Evolutionary conservation across 257 asterid genomes (phyloP), one percentile per base, ranked within the genome.

Genomic region (Solanum rostratum): DNA sequence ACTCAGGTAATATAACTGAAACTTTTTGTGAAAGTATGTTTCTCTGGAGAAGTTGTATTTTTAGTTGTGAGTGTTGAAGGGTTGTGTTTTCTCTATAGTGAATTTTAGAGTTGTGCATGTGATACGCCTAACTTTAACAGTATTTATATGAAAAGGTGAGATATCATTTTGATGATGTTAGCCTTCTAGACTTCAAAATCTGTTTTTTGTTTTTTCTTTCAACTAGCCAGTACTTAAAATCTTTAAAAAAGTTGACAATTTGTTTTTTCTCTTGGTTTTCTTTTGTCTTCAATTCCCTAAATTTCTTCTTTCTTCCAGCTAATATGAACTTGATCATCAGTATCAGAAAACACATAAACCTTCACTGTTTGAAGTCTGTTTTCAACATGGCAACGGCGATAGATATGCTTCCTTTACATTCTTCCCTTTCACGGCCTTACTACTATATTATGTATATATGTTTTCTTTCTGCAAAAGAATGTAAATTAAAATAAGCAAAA

Each of bases 1-100:
- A 84, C 93, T 84, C 98, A 93, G 98, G 98, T 95, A 91, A 76
- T 76, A 50, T 76, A 3, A 49, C 45, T 49, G 82, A 0, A 49
- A 16, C 45, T 76, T 27, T 76, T 27, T 76, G 45, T 27, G 10
- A 0, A 27, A 76, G 60, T 49, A 15, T 2, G 24, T 18, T 9
- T 76, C 29, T 10, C 18, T 33, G 22, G 22, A 30, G 16, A 63
- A 81, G 12, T 30, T 74, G 45, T 6, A 43, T 3, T 5, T 55
- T 37, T 22, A 70, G 54, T 19, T 37, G 14, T 0, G 2, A 3
- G 2, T 49, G 22, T 74, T 46, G 0, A 22, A 74, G 8, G 59
- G 24, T 15, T 3, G 39, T 8, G 24, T 24, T 49, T 74, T 24
- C 60, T 46, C 49, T 46, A 46, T 74, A 60, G 43, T 46, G 22